Conservation (phyloP, 305 asterid species). For the Nicotiana rustica region DNA sequence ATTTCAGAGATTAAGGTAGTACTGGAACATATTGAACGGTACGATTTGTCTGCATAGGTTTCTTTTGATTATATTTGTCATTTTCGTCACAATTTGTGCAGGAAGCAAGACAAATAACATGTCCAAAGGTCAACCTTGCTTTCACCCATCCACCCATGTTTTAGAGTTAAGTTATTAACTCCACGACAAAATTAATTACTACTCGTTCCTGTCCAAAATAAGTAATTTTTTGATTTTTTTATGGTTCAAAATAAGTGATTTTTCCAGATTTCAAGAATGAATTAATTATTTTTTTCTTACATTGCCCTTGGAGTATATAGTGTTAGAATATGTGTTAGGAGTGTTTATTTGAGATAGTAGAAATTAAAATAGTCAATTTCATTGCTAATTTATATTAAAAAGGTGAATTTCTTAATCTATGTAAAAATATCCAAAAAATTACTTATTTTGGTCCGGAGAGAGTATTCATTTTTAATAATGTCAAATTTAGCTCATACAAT, state of each 20-base stretch:
- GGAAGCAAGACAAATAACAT: neutral
- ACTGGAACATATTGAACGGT: neutral
- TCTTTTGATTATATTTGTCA: neutral
- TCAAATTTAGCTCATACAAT: neutral
- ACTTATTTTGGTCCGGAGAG: no score
- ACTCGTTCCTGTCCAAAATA: neutral
- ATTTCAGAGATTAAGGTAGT: neutral
- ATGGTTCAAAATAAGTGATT: no score
- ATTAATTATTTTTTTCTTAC: no score
- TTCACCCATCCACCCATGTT: neutral
- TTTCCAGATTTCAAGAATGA: no score
- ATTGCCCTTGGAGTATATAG: no score
- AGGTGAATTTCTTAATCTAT: no score
- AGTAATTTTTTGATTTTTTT: no score
- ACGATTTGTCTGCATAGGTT: neutral
- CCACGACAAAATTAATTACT: neutral
- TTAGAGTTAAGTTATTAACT: neutral
- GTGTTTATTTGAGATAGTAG: no score
- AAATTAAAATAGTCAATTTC: no score
- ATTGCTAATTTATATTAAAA: no score
- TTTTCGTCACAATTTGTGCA: neutral
- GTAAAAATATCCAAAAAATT: no score
- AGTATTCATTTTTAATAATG: neutral
- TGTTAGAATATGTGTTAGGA: no score
- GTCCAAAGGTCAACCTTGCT: neutral